Evolutionary conservation across 2,329 filamentous ascomycete genomes (phyloP).

Genomic region (Trichoderma pleuroti): DNA sequence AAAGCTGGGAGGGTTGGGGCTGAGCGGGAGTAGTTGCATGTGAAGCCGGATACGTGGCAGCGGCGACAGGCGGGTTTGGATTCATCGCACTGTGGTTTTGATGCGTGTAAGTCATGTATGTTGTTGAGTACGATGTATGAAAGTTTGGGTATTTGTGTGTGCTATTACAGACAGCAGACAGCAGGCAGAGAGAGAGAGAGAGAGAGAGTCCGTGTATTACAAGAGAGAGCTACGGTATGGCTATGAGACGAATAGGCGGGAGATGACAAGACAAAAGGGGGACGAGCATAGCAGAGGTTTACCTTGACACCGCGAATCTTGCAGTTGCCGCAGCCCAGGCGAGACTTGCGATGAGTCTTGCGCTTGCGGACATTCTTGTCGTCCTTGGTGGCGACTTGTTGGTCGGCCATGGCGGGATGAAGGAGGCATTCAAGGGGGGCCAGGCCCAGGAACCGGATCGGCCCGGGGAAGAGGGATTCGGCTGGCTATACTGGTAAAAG

Average conservation of each 20-base stretch:
- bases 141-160: background rate
- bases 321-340: constrained; percentile 52
- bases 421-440: background rate
- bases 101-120: background rate
- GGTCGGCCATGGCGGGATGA: background rate
- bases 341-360: constrained; percentile 46
- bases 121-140: background rate
- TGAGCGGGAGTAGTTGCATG: constrained; percentile 42
- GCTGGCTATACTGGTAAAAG: background rate
- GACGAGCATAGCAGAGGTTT: constrained; percentile 19
- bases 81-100: constrained; percentile 47
- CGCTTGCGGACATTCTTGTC: constrained; percentile 9
- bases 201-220: background rate
- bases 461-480: background rate
- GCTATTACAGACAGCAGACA: too few species aligned
- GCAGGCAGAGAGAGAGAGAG: too few species aligned
- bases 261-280: background rate
- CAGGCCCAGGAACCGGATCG: background rate
- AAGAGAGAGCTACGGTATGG: background rate
- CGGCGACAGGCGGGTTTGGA: constrained; percentile 43
- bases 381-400: background rate
- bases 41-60: constrained; percentile 44
- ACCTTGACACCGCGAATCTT: constrained; percentile 51
- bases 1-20: constrained; percentile 25
- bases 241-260: background rate